A percentile compares a stretch with the other conserved stretches of the same genome.
Conservation (phyloP, 73 alveolate species). For the Stentor roeselii region DNA sequence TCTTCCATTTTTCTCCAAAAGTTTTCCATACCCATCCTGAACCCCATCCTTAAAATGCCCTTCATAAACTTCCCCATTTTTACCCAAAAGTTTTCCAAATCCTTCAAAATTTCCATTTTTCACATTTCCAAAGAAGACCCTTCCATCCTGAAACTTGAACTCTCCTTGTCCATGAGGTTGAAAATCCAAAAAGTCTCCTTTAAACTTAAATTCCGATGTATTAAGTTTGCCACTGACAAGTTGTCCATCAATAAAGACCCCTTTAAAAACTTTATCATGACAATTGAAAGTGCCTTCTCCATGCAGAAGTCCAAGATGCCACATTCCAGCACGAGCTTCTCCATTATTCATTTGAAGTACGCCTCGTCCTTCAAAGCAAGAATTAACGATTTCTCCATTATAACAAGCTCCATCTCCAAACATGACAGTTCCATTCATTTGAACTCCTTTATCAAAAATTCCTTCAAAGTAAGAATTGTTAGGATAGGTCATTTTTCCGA, state of each 20-base stretch:
- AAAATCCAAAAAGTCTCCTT: background rate
- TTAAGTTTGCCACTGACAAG: background rate
- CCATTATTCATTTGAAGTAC: background rate
- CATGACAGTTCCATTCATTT: background rate
- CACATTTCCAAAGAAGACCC: background rate
- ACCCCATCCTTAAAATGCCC: background rate
- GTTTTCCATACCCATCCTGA: background rate
- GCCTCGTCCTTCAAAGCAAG: background rate
- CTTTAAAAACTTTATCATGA: background rate
- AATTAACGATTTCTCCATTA: background rate
- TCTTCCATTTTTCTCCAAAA: background rate
- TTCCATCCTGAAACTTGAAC: background rate
- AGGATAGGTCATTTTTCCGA: background rate
- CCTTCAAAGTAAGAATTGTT: background rate
- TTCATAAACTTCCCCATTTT: background rate
- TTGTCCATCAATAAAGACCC: background rate
- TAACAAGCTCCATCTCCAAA: background rate
- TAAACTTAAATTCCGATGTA: background rate
- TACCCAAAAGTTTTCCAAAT: background rate
- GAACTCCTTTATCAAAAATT: slow-evolving; percentile 11
- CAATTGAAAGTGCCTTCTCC: background rate
- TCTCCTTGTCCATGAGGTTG: background rate
- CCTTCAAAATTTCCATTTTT: background rate
- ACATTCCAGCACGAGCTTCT: background rate
- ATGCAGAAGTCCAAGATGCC: background rate